Evolutionary conservation across 768 basidiomycete species (phyloP), one percentile per base, ranked within the genome.

Genomic region (Ramaria rubella): DNA sequence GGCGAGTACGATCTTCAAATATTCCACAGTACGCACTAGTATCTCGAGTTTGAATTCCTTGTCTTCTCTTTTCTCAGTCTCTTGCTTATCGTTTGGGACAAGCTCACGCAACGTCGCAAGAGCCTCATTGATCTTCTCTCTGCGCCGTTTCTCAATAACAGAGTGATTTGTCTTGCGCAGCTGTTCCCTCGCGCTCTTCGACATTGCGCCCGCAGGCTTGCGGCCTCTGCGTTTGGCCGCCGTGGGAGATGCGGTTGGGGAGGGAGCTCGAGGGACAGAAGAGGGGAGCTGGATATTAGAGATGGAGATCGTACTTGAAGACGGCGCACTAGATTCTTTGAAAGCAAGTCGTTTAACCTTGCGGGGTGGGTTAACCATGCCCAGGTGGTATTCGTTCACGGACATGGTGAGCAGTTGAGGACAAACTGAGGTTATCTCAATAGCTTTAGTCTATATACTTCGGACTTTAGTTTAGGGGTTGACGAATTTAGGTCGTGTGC

Each of bases 51-150:
- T 95, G 77, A 93, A 94, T 70, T 94, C 91, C 65, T 89, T 89
- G 63, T 86, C 88, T 68, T 81, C 80, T 63, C 81, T 84, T 4
- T 76, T 70, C 15, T 69, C 73, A 8, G 75, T 75, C 12, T 72
- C 73, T 14, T 67, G 64, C 15, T 43, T 44, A 52, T 79, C 77
- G 7, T 73, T 64, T 0, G 92, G 91, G 1, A 95, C 90, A 63
- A 96, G 82, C 60, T 77, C 75, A 59, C 85, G 81, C 44, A 97
- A 72, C 2, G 85, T 81, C 2, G 85, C 77, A 5, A 97, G 77
- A 0, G 94, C 91, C 51, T 91, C 86, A 66, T 98, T 98, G 61
- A 98, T 97, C 78, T 96, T 96, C 11, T 94, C 95, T 58, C 94
- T 78, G 29, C 94, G 75, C 0, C 94, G 83, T 66, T 94, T 90